phyloP scores from a whole-genome alignment of 1,284 basidiomycete species.

The Cutaneotrichosporon sp. region DNA sequence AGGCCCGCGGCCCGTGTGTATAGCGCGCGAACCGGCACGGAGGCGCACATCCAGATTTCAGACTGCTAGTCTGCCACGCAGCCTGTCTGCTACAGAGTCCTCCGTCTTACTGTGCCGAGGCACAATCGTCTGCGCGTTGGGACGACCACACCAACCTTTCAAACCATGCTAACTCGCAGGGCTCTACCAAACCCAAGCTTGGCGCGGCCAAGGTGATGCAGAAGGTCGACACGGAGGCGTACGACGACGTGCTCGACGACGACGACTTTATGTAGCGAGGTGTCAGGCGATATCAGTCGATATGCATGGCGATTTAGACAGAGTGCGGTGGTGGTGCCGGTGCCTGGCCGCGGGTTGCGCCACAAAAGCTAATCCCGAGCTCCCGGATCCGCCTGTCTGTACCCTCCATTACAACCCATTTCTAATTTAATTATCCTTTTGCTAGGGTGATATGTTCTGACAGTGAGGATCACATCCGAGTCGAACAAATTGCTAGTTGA shows the following conservation, averaged over 20 bases:
- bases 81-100: too few relatives aligned
- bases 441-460: slow-evolving; percentile 15
- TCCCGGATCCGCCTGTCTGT: neutral
- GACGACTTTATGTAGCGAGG: slow-evolving; percentile 44
- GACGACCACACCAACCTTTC: too few relatives aligned
- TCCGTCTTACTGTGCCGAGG: too few relatives aligned
- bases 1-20: too few relatives aligned
- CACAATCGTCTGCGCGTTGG: too few relatives aligned
- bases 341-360: too few relatives aligned
- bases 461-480: slow-evolving; percentile 16
- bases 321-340: neutral
- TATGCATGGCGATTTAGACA: too few relatives aligned
- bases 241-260: slow-evolving; percentile 77
- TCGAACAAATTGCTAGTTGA: slow-evolving; percentile 17
- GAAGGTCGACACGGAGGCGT: slow-evolving; percentile 69
- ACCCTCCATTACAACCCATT: neutral
- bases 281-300: too few relatives aligned
- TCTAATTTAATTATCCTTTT: slow-evolving; percentile 5
- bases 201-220: slow-evolving; percentile 60
- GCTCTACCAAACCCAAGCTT: slow-evolving; percentile 64
- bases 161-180: slow-evolving; percentile 17
- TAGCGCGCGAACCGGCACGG: too few relatives aligned
- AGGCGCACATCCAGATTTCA: too few relatives aligned
- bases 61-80: too few relatives aligned
- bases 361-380: neutral